These are phyloP conservation scores for Hyparrhenia diplandra DNA, from an alignment of 176 grass and related monocot species.

Conservation along the genomic window DNA sequence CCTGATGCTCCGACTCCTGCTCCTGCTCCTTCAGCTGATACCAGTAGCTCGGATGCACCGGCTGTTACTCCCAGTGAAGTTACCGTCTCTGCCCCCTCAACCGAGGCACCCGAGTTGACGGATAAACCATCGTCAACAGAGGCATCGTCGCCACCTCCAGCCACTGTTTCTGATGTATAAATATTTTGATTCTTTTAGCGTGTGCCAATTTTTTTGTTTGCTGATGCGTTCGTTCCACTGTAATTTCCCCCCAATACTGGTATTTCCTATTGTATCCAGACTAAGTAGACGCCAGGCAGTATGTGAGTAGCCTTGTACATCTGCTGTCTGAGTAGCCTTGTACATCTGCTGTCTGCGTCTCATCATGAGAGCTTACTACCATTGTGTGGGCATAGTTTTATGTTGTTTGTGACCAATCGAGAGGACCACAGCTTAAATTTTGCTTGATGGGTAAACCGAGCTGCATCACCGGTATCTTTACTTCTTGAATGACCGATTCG, in stretches of 20 bases:
- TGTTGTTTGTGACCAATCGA: conserved; percentile 26
- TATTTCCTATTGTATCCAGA: conserved; percentile 2
- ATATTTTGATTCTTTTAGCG: conserved; percentile 26
- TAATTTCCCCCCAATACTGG: conserved; percentile 21
- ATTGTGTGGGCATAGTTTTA: conserved; percentile 13
- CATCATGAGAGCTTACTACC: background rate
- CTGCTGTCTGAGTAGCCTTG: conserved; percentile 43
- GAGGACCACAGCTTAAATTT: background rate
- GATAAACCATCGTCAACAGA: conserved; percentile 35
- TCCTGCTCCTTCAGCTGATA: conserved; percentile 9
- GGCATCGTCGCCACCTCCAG: background rate
- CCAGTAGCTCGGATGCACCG: conserved; percentile 1
- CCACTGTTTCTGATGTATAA: conserved; percentile 34
- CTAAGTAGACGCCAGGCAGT: conserved; percentile 21
- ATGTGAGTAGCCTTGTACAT: conserved; percentile 54
- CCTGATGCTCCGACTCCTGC: conserved; percentile 4
- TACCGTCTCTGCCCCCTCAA: conserved; percentile 1
- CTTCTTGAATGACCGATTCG: background rate
- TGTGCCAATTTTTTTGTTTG: conserved; percentile 34
- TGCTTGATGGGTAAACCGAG: background rate
- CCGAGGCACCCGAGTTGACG: background rate
- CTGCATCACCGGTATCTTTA: background rate
- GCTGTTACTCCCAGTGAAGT: conserved; percentile 6
- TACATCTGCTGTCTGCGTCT: conserved; percentile 39
- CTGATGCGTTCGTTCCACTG: conserved; percentile 10